Evolutionary conservation across 257 asterid genomes (phyloP).

Genomic region (Vinca minor): DNA sequence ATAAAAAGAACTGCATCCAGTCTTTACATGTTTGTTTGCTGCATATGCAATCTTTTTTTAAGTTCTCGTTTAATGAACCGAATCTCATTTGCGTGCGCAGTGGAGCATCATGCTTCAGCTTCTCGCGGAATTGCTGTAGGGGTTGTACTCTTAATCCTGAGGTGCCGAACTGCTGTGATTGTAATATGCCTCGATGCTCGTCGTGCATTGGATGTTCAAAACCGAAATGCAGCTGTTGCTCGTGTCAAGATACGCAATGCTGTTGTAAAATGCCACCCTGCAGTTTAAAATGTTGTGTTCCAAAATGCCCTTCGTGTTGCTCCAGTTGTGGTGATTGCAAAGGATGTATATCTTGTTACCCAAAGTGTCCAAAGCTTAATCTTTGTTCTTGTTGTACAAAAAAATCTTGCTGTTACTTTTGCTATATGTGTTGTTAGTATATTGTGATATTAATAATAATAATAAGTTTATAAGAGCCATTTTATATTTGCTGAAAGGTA

Average conservation of each 20-base stretch:
- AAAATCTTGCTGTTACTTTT: constrained; percentile 34
- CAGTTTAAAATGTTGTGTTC: constrained; percentile 16
- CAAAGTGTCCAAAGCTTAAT: constrained; percentile 37
- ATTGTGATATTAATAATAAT: neutral
- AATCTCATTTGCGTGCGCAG: constrained; percentile 35
- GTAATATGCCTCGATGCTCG: constrained; percentile 26
- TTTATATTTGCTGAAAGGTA: neutral
- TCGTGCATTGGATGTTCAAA: constrained; percentile 20
- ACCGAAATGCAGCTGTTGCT: constrained; percentile 30
- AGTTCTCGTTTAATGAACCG: neutral
- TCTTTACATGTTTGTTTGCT: too few species aligned
- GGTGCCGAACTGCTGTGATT: constrained; percentile 31
- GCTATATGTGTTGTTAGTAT: constrained; percentile 48
- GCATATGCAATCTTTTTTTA: neutral
- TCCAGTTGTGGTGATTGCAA: constrained; percentile 19
- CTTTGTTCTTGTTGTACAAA: constrained; percentile 47
- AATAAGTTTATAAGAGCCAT: neutral
- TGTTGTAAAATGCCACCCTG: too few species aligned
- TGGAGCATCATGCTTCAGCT: constrained; percentile 38
- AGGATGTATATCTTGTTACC: constrained; percentile 23
- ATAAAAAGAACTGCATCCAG: too few species aligned
- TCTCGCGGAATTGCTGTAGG: constrained; percentile 51
- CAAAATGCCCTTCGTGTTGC: constrained; percentile 17
- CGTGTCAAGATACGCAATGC: too few species aligned
- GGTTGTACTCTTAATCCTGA: constrained; percentile 25